A percentile compares a stretch with the other conserved stretches of the same genome.
Conservation (phyloP, 1,139 yeast genomes). For the Arxiozyma slooffiae region DNA sequence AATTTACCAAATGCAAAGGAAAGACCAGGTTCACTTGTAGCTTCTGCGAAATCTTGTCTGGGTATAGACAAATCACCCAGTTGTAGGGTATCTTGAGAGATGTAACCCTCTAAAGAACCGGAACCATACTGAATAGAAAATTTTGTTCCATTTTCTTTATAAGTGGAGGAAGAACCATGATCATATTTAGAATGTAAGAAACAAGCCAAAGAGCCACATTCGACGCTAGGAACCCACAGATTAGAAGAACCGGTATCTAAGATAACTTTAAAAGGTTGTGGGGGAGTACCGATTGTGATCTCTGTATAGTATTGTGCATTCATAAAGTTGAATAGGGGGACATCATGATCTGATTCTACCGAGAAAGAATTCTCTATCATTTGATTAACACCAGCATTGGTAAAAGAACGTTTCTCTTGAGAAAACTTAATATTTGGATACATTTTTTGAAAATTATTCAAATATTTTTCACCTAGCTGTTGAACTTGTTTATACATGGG, state of each 20-base stretch:
- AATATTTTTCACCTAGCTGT: constrained; percentile 66
- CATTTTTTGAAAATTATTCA: constrained; percentile 43
- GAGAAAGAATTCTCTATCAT: constrained; percentile 7
- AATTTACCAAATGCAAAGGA: constrained; percentile 97
- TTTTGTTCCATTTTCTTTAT: constrained; percentile 74
- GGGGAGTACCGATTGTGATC: constrained; percentile 83
- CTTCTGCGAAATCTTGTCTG: constrained; percentile 89
- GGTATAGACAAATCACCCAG: constrained; percentile 80
- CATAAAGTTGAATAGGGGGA: constrained; percentile 83
- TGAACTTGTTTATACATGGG: constrained; percentile 55
- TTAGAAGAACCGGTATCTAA: constrained; percentile 95
- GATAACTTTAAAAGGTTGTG: constrained; percentile 80
- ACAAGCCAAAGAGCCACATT: constrained; percentile 90
- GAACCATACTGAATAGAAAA: constrained; percentile 86
- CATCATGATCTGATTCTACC: constrained; percentile 40
- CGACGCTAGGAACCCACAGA: constrained; percentile 88
- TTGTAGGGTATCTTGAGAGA: constrained; percentile 70
- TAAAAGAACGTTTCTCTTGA: constrained; percentile 20
- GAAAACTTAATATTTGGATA: constrained; percentile 30
- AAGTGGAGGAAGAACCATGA: constrained; percentile 67
- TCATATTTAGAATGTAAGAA: constrained; percentile 85
- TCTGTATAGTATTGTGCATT: constrained; percentile 95
- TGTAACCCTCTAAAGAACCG: constrained; percentile 84
- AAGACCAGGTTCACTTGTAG: constrained; percentile 92
- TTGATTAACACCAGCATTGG: constrained; percentile 3